A percentile compares a stretch with the other conserved stretches of the same genome.
Conservation (phyloP, 768 basidiomycete species). For the Porphyrellus cyaneotinctus region DNA sequence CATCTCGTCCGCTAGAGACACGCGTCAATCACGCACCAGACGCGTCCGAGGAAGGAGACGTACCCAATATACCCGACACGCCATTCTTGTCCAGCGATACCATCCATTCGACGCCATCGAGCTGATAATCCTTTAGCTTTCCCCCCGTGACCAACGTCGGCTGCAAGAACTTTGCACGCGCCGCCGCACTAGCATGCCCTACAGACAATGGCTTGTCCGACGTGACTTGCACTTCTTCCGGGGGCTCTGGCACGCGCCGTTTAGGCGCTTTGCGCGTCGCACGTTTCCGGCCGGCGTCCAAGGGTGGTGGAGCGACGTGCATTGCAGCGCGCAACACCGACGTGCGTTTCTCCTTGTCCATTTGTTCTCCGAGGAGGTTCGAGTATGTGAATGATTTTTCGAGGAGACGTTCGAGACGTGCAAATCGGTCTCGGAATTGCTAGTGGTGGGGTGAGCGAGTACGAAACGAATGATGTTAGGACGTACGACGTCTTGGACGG, state of each 20-base stretch:
- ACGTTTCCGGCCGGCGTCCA: constrained; percentile 10
- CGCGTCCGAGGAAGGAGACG: constrained; percentile 21
- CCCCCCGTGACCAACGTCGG: constrained; percentile 81
- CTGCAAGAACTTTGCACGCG: constrained; percentile 54
- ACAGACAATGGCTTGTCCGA: constrained; percentile 13
- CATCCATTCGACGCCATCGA: constrained; percentile 96
- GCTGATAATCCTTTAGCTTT: constrained; percentile 83
- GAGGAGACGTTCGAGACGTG: constrained; percentile 60
- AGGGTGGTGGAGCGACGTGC: constrained; percentile 13
- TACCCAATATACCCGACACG: constrained; percentile 75
- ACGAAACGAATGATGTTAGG: not conserved
- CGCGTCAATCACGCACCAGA: constrained; percentile 3
- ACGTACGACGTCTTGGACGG: constrained; percentile 19
- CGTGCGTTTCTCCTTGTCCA: constrained; percentile 55
- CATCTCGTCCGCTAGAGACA: constrained; percentile 84
- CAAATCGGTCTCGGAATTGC: constrained; percentile 49
- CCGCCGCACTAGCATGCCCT: not conserved
- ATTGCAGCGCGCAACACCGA: constrained; percentile 29
- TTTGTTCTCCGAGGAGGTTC: constrained; percentile 62
- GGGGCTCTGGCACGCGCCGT: constrained; percentile 8
- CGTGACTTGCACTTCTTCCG: not conserved
- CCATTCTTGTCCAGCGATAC: constrained; percentile 82
- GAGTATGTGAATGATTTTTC: constrained; percentile 78
- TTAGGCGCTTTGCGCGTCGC: constrained; percentile 4
- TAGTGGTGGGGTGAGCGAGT: constrained; percentile 16